Evolutionary conservation across 768 basidiomycete genomes (phyloP).

Genomic region (Gymnopilus dilepis): DNA sequence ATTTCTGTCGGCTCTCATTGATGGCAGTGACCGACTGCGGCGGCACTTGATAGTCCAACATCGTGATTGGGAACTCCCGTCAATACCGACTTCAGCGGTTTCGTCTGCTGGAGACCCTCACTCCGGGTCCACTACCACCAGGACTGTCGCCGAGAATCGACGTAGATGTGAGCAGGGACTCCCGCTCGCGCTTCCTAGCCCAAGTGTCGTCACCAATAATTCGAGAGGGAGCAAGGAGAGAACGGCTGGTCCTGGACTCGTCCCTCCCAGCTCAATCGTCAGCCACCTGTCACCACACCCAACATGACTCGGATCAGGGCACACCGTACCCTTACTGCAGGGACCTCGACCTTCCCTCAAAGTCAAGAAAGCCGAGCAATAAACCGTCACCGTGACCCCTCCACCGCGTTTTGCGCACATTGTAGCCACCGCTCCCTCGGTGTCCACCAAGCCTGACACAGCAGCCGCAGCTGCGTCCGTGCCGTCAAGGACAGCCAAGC

Average conservation of each 20-base stretch:
- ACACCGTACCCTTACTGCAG: slow-evolving; percentile 19
- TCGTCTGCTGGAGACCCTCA: background rate
- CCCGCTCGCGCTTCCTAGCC: background rate
- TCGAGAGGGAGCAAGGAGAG: background rate
- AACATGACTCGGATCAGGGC: slow-evolving; percentile 11
- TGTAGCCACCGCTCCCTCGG: background rate
- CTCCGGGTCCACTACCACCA: background rate
- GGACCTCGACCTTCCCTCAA: slow-evolving; percentile 16
- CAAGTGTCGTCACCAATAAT: background rate
- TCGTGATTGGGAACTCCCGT: background rate
- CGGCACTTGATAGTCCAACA: slow-evolving; percentile 29
- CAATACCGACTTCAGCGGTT: background rate
- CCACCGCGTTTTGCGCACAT: background rate
- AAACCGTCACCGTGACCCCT: background rate
- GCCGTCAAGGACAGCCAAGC: background rate
- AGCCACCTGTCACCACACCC: background rate
- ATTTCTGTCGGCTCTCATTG: too few species aligned
- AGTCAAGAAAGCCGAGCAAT: slow-evolving; percentile 11
- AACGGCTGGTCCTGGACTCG: background rate
- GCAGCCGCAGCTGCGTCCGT: slow-evolving; percentile 2
- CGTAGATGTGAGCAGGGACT: slow-evolving; percentile 16
- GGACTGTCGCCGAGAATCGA: slow-evolving; percentile 1
- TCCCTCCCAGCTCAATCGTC: background rate
- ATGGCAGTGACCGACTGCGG: too few species aligned
- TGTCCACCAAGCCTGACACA: background rate